Percentiles rank a stretch among this genome's conserved stretches.
phyloP scores from a whole-genome alignment of 768 basidiomycete genomes.

The Pisolithus marmoratus region DNA sequence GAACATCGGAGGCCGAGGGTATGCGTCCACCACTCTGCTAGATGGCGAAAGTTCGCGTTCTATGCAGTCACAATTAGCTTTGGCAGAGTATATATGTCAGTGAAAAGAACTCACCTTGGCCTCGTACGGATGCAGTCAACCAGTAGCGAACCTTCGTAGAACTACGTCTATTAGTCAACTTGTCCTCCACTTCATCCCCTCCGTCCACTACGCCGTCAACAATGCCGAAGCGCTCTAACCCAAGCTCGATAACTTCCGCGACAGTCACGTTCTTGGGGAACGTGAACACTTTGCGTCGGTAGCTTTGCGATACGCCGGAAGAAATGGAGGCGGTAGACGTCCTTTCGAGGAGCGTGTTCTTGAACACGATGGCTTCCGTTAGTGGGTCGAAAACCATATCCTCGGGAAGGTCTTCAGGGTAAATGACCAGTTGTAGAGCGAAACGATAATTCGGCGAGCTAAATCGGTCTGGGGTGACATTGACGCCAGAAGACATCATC shows the following conservation, averaged over 20 bases:
- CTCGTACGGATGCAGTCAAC: conserved; percentile 52
- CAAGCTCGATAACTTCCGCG: conserved; percentile 91
- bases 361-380: conserved; percentile 92
- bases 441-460: conserved; percentile 82
- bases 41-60: conserved; percentile 78
- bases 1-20: conserved; percentile 66
- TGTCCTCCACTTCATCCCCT: conserved; percentile 96
- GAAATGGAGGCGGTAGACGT: conserved; percentile 37
- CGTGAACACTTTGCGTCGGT: conserved; percentile 78
- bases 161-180: conserved; percentile 76
- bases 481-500: conserved; percentile 26
- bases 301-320: conserved; percentile 50
- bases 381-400: conserved; percentile 91
- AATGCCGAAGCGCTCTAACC: conserved; percentile 91
- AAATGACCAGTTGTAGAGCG: conserved; percentile 80
- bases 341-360: conserved; percentile 60
- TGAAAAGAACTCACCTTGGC: conserved; percentile 50
- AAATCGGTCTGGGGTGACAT: conserved; percentile 66
- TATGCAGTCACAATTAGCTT: conserved; percentile 26
- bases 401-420: conserved; percentile 88
- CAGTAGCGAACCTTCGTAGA: conserved; percentile 75
- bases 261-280: conserved; percentile 95
- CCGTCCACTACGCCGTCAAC: conserved; percentile 97
- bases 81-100: neutral
- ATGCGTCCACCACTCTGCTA: conserved; percentile 82